Evolutionary conservation across 2,329 filamentous ascomycete genomes (phyloP).

Genomic region (Dactylellina cionopaga): DNA sequence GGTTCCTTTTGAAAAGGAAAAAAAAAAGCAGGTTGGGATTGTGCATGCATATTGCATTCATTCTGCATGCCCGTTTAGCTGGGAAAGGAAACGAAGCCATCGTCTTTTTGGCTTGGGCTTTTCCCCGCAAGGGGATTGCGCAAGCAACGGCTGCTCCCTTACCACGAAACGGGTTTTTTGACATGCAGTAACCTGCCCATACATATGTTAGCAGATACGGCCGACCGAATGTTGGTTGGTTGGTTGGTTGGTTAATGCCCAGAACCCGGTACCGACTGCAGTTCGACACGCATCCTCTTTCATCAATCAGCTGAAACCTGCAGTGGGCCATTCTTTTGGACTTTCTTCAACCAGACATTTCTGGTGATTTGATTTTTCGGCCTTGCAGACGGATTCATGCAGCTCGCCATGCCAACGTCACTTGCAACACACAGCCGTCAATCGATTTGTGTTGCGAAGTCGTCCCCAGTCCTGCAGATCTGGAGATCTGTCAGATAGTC

Average conservation of each 20-base stretch:
- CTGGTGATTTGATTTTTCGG: neutral
- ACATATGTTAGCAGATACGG: too few relatives aligned
- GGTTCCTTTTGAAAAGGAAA: neutral
- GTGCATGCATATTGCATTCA: slow-evolving; percentile 48
- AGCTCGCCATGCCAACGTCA: slow-evolving; percentile 26
- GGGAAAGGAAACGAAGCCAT: neutral
- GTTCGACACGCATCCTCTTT: too few relatives aligned
- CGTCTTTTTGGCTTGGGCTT: neutral
- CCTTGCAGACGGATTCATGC: slow-evolving; percentile 15
- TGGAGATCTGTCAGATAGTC: slow-evolving; percentile 4
- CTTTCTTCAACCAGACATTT: neutral
- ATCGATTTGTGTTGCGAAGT: slow-evolving; percentile 20
- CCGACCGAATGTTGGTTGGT: neutral
- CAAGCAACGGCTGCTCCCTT: slow-evolving; percentile 12
- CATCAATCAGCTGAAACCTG: slow-evolving; percentile 12
- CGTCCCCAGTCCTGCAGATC: neutral
- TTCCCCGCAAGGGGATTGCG: slow-evolving; percentile 35
- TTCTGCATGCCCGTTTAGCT: slow-evolving; percentile 29
- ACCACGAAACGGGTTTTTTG: slow-evolving; percentile 13
- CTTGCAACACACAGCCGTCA: slow-evolving; percentile 26
- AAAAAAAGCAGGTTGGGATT: slow-evolving; percentile 28
- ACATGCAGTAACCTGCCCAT: neutral
- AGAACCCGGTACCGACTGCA: too few relatives aligned
- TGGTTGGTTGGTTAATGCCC: too few relatives aligned
- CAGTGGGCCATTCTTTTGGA: slow-evolving; percentile 21